Conservation (phyloP, 768 basidiomycete genomes). For the Boletus edulis region DNA sequence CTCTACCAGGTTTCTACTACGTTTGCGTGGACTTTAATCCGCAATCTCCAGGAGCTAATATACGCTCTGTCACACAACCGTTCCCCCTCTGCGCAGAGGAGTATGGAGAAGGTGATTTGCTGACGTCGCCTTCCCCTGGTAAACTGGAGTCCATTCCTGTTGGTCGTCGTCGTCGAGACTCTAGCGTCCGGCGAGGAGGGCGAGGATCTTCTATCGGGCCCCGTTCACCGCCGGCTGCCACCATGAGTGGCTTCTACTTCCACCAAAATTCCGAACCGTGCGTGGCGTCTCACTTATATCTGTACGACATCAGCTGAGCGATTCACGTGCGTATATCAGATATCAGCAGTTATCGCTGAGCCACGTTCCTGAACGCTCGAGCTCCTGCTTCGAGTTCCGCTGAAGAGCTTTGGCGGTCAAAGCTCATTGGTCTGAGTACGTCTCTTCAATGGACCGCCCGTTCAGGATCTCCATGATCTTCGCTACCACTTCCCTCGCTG, state of each 20-base stretch:
- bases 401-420: constrained; percentile 33
- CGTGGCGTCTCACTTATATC: constrained; percentile 34
- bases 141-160: constrained; percentile 40
- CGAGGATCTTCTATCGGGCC: constrained; percentile 51
- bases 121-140: constrained; percentile 30
- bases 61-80: constrained; percentile 34
- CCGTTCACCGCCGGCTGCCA: constrained; percentile 52
- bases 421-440: background rate
- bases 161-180: constrained; percentile 40
- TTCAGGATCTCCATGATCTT: constrained; percentile 1
- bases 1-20: constrained; percentile 79
- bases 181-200: constrained; percentile 42
- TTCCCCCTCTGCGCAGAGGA: constrained; percentile 33
- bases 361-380: constrained; percentile 72
- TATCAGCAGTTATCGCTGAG: constrained; percentile 87
- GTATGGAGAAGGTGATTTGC: constrained; percentile 24
- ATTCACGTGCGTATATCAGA: constrained; percentile 36
- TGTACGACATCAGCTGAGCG: constrained; percentile 4
- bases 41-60: constrained; percentile 37
- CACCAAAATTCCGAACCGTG: constrained; percentile 92
- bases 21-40: constrained; percentile 93
- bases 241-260: constrained; percentile 91
- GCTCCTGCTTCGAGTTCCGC: constrained; percentile 85
- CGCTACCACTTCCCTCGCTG: background rate
- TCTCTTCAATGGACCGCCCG: constrained; percentile 1